These are phyloP conservation scores for Zostera marina DNA, from an alignment of 116 monocot genomes.

Conservation along the genomic window DNA sequence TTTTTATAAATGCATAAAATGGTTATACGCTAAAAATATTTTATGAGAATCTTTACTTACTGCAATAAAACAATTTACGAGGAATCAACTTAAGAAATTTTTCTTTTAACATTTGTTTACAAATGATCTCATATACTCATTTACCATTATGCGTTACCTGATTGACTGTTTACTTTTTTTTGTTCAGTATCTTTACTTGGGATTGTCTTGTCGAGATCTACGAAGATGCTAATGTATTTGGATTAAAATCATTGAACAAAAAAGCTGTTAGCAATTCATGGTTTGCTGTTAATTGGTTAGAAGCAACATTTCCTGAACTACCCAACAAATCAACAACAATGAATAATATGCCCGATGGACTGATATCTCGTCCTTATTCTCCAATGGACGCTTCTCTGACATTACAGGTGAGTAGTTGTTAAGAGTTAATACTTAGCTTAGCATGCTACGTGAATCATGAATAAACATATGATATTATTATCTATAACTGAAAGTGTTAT, in stretches of 20 bases:
- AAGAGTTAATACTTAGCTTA: too few relatives aligned
- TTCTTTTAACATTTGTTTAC: too few relatives aligned
- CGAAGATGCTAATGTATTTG: constrained; percentile 49
- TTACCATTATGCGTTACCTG: too few relatives aligned
- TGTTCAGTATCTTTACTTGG: constrained; percentile 38
- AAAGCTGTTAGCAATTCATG: constrained; percentile 38
- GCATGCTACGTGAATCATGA: too few relatives aligned
- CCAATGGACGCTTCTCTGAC: constrained; percentile 63
- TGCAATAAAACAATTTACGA: too few relatives aligned
- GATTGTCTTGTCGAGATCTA: constrained; percentile 56
- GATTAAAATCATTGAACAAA: constrained; percentile 36
- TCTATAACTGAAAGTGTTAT: background rate
- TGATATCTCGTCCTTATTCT: constrained; percentile 65
- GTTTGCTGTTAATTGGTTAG: constrained; percentile 71
- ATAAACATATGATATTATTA: background rate
- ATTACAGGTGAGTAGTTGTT: constrained; percentile 39
- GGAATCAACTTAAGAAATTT: too few relatives aligned
- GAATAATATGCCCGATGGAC: constrained; percentile 17
- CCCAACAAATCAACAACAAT: constrained; percentile 17
- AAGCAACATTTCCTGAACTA: constrained; percentile 85
- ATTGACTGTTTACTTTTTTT: background rate
- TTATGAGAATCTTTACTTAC: too few relatives aligned
- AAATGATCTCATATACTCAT: too few relatives aligned
- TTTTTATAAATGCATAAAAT: too few relatives aligned
- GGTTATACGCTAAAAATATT: too few relatives aligned